Evolutionary conservation across 148 eudicot genomes (phyloP), one percentile per base, ranked within the genome.

Genomic region (Beta vulgaris): DNA sequence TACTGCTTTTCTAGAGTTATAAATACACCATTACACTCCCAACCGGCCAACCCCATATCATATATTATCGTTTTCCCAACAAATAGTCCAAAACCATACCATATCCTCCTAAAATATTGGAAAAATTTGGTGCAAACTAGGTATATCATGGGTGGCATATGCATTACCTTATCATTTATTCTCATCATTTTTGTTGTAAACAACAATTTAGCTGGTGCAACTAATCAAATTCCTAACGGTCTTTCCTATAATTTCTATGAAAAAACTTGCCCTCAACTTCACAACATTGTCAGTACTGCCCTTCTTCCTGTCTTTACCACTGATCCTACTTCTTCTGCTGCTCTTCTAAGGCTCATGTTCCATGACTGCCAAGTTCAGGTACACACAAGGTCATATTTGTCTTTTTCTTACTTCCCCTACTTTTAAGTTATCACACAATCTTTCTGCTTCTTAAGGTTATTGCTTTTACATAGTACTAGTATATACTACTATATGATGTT

Each of bases 291-390:
- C 18, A 76, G 69, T 44, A 53, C 64, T 57, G 63, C 64, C 29
- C 68, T 71, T 64, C 68, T 68, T 71, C 69, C 79, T 76, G 73
- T 76, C 43, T 76, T 80, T 65, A 37, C 68, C 59, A 40, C 37
- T 71, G 83, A 80, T 76, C 79, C 79, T 18, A 80, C 83, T 76
- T 64, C 76, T 23, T 72, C 77, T 44, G 77, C 83, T 72, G 73
- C 77, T 72, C 55, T 76, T n/a, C 77, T 81, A 35, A 81, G 83
- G 73, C 73, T 81, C 63, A 76, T 81, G 83, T 81, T 81, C 54
- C 83, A 81, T 72, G 83, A 81, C 62, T 81, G 80, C 76, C 83
- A 81, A 76, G 80, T 81, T 76, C 76, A 81, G 80, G 83, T 81
- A 26, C 23, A 36, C 14, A 13, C 21, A 42, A 8, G 13, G 13